A percentile compares a stretch with the other conserved stretches of the same genome.
Conservation (phyloP, 1,284 basidiomycete species). For the Ustilago shanxiensis region DNA sequence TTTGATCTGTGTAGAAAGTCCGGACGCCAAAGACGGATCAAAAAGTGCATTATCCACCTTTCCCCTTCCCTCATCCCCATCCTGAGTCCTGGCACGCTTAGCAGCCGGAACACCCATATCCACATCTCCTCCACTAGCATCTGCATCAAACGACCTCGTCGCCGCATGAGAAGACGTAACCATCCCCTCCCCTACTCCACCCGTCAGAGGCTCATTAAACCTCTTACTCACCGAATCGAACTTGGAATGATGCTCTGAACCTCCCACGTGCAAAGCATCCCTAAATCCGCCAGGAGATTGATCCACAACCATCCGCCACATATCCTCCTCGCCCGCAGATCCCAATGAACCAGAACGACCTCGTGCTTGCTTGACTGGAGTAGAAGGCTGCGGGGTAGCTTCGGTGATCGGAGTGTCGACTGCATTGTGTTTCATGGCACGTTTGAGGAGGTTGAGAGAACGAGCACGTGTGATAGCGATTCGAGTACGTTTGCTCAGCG, state of each 20-base stretch:
- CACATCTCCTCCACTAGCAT: neutral
- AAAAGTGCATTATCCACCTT: constrained; percentile 27
- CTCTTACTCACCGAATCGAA: constrained; percentile 50
- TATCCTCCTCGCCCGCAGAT: neutral
- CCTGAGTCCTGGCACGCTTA: constrained; percentile 9
- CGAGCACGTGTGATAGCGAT: constrained; percentile 34
- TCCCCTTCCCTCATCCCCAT: neutral
- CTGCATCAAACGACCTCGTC: constrained; percentile 9
- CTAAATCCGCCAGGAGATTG: constrained; percentile 52
- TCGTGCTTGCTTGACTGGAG: constrained; percentile 21
- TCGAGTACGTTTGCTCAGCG: constrained; percentile 29
- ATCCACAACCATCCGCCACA: constrained; percentile 56
- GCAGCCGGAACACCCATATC: constrained; percentile 27
- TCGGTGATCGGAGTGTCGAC: neutral
- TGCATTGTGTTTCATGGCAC: constrained; percentile 26
- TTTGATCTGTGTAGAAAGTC: constrained; percentile 31
- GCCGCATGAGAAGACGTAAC: constrained; percentile 22
- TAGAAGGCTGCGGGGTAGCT: neutral
- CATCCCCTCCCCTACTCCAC: neutral
- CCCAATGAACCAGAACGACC: constrained; percentile 14
- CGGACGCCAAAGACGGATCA: constrained; percentile 26
- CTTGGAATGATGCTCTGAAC: constrained; percentile 58
- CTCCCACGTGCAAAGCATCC: constrained; percentile 58
- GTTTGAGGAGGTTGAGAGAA: constrained; percentile 35
- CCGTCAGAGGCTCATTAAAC: constrained; percentile 34